A percentile compares a stretch with the other conserved stretches of the same genome.
Evolutionary conservation across 805 yeast genomes (phyloP).

Genomic region (Lachancea fermentati): DNA sequence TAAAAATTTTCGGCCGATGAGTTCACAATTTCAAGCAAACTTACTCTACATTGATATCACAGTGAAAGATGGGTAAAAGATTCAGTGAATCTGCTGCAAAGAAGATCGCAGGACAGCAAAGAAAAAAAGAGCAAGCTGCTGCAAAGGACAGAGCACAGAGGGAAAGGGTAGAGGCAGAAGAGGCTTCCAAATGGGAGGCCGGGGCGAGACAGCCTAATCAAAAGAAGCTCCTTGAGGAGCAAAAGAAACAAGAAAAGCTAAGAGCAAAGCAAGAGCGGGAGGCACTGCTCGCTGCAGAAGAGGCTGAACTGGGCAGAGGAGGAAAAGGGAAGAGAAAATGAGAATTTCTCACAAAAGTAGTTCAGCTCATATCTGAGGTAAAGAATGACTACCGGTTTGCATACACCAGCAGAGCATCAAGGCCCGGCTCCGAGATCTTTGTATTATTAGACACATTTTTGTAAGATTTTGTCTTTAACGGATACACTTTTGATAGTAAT

Average conservation of each 20-base stretch:
- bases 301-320: constrained; percentile 20
- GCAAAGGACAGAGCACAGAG: constrained; percentile 23
- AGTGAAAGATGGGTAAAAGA: constrained; percentile 34
- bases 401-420: no score
- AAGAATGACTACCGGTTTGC: no score
- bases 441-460: no score
- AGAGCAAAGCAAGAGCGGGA: constrained; percentile 30
- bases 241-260: constrained; percentile 27
- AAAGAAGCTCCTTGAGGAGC: constrained; percentile 28
- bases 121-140: constrained; percentile 30
- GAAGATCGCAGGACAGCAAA: constrained; percentile 32
- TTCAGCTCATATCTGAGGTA: no score
- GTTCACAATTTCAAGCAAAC: no score
- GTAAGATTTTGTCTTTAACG: no score
- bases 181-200: constrained; percentile 31
- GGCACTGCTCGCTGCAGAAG: constrained; percentile 30
- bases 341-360: not conserved
- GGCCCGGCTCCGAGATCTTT: no score
- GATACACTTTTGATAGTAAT: no score
- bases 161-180: constrained; percentile 27
- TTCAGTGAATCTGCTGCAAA: constrained; percentile 33
- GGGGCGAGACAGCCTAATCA: constrained; percentile 25
- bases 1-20: no score
- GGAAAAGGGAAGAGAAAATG: constrained; percentile 22
- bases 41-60: no score